A percentile compares a stretch with the other conserved stretches of the same genome.
These are phyloP conservation scores for Coemansia sp. DNA, from an alignment of 192 early-diverging fungal genomes.

Conservation along the genomic window DNA sequence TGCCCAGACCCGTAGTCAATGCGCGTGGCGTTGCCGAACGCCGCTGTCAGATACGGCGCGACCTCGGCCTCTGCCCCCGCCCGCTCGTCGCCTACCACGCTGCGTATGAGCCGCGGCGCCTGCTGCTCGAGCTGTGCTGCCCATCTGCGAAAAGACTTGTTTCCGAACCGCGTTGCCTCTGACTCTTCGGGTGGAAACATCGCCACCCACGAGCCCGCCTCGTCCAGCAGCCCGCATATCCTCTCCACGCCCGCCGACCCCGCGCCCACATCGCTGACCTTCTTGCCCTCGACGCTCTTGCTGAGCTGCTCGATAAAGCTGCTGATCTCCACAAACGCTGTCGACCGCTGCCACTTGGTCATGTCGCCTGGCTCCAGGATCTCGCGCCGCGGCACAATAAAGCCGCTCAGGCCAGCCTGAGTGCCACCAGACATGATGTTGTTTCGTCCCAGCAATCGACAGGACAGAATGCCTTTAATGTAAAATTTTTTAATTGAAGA, in stretches of 20 bases:
- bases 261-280: slow-evolving; percentile 56
- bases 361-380: slow-evolving; percentile 64
- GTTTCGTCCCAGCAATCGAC: no score
- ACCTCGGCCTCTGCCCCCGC: slow-evolving; percentile 70
- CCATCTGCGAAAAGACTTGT: slow-evolving; percentile 87
- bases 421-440: not conserved
- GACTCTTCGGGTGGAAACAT: slow-evolving; percentile 72
- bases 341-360: slow-evolving; percentile 58
- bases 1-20: slow-evolving; percentile 99
- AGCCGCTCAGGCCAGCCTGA: not conserved
- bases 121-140: slow-evolving; percentile 54
- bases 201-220: slow-evolving; percentile 67
- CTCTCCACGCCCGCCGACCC: slow-evolving; percentile 57
- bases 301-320: slow-evolving; percentile 76
- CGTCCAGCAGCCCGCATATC: slow-evolving; percentile 65
- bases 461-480: no score
- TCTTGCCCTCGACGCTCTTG: slow-evolving; percentile 65
- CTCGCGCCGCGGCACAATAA: slow-evolving; percentile 53
- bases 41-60: slow-evolving; percentile 63
- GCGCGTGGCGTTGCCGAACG: slow-evolving; percentile 85
- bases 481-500: no score
- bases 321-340: slow-evolving; percentile 68
- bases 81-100: slow-evolving; percentile 18
- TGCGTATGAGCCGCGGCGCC: slow-evolving; percentile 21
- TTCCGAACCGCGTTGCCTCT: slow-evolving; percentile 83